These are phyloP conservation scores for Pseudogymnoascus sp. DNA, from an alignment of 2,329 filamentous ascomycete species.

Conservation along the genomic window DNA sequence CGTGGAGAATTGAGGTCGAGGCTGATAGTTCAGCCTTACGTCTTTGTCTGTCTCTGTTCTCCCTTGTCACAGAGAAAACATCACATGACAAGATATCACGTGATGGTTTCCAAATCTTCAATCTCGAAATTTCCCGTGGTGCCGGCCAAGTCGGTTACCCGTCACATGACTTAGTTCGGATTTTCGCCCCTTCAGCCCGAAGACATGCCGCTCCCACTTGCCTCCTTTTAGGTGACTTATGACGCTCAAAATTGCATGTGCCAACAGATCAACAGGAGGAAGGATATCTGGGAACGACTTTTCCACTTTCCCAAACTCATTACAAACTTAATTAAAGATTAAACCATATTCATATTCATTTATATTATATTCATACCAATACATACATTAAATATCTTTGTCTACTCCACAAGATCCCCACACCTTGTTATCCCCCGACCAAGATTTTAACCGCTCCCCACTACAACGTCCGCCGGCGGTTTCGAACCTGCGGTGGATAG, in stretches of 20 bases:
- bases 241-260: conserved; percentile 3
- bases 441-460: conserved; percentile 5
- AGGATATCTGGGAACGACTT: not conserved
- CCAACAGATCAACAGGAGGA: not conserved
- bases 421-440: not conserved
- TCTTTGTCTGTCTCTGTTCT: not conserved
- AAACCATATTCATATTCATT: not conserved
- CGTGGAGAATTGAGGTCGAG: conserved; percentile 2
- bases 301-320: not conserved
- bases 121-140: not conserved
- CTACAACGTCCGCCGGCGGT: not conserved
- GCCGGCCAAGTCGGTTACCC: not conserved
- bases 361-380: not conserved
- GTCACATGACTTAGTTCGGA: not conserved
- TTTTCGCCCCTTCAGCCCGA: not conserved
- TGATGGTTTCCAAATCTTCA: not conserved
- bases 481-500: not conserved
- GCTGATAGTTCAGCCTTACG: conserved; percentile 6
- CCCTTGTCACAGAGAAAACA: not conserved
- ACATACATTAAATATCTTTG: not conserved
- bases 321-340: not conserved
- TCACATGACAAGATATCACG: not conserved
- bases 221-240: not conserved
- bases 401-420: not conserved
- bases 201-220: not conserved